Evolutionary conservation across 2,329 filamentous ascomycete genomes (phyloP), one percentile per base, ranked within the genome.

Genomic region (Colletotrichum sp.): DNA sequence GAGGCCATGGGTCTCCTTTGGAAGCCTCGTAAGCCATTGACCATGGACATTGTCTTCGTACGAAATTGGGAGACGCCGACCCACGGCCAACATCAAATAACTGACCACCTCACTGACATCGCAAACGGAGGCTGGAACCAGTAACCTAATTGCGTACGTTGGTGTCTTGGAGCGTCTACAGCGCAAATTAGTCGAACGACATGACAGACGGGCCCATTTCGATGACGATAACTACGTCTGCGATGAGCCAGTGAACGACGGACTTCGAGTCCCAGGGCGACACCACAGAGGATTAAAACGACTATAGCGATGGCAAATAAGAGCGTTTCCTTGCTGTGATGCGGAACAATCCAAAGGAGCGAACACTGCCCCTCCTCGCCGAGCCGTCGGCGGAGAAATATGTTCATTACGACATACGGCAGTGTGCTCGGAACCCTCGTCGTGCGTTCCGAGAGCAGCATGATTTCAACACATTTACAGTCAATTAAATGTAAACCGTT

Each of bases 81-180:
- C 7, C 44, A 49, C 3, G 6, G 18, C 5, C 44, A 21, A 49
- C 10, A 44, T 44, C 44, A 49, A 49, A 4, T 49, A 21, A 3
- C 44, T 7, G 18, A 21, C 44, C 1, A 49, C 7, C 10, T 49
- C 10, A 2, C 6, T 7, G 10, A 49, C 10, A 49, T 49, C 44
- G 5, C 16, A n/a, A 44, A n/a, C 16, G 39, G 5, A 44, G 6
- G 39, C 8, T 10, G 39, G 16, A 1, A 10, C 8, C 8, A 44
- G 5, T 44, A 1, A 44, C 16, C 16, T 44, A 3, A 3, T 10
- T 1, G 1, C 6, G 16, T n/a, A n/a, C 5, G 2, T 57, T 26
- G 21, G 15, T 8, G 52, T 57, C 12, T 0, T 57, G 24, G 52
- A 57, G 13, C 30, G 3, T 30, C 9, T 10, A 10, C 9, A 10